Percentiles rank a stretch among this genome's conserved stretches.
These are phyloP conservation scores for Rhizopogon salebrosus DNA, from an alignment of 768 basidiomycete species.

Conservation along the genomic window DNA sequence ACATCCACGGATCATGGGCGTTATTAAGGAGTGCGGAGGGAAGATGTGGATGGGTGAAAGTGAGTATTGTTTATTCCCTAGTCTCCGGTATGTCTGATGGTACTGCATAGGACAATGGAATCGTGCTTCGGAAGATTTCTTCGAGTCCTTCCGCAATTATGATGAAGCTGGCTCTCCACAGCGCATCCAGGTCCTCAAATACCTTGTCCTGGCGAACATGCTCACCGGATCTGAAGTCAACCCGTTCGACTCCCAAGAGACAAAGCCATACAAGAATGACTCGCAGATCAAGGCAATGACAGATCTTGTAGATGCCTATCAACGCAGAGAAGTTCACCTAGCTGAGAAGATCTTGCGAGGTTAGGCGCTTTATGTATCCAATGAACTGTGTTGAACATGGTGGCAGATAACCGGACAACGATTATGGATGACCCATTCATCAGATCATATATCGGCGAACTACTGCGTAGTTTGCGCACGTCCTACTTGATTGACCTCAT, in stretches of 20 bases:
- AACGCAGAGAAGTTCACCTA: conserved; percentile 92
- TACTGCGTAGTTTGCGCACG: conserved; percentile 88
- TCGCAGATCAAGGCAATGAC: conserved; percentile 99
- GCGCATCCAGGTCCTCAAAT: conserved; percentile 96
- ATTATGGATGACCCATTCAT: conserved; percentile 98
- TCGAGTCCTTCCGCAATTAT: conserved; percentile 97
- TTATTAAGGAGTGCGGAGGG: conserved; percentile 98
- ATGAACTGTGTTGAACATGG: background rate
- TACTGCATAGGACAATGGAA: conserved; percentile 82
- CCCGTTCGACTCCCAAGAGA: conserved; percentile 99
- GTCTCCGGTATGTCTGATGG: background rate
- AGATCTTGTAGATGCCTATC: conserved; percentile 93
- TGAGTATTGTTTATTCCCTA: conserved; percentile 28
- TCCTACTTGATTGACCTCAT: conserved; percentile 98
- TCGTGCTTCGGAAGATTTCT: conserved; percentile 95
- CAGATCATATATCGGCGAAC: conserved; percentile 91
- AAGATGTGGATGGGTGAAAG: conserved; percentile 99
- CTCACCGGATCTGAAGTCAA: conserved; percentile 97
- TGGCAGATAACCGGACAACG: conserved; percentile 82
- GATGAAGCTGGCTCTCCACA: conserved; percentile 97
- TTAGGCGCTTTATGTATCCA: conserved; percentile 23
- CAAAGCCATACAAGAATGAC: conserved; percentile 95
- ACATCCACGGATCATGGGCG: conserved; percentile 97
- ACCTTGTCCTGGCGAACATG: conserved; percentile 97
- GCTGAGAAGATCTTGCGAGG: conserved; percentile 94